Evolutionary conservation across 106 monocot genomes (phyloP).

Genomic region (Triglochin maritima): DNA sequence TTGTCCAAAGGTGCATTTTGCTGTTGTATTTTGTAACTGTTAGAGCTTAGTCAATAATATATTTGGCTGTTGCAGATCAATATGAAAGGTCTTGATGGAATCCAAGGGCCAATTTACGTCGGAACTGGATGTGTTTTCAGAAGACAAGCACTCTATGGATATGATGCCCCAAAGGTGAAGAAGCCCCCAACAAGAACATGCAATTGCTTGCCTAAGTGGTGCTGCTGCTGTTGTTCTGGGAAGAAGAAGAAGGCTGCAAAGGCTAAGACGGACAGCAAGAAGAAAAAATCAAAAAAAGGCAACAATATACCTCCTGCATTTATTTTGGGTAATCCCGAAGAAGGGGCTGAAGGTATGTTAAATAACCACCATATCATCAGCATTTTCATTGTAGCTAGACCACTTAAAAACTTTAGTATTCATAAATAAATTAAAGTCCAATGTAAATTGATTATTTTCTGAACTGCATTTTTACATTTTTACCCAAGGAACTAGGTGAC

Average conservation of each 20-base stretch:
- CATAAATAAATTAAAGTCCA: too few species aligned
- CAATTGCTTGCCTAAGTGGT: constrained; percentile 80
- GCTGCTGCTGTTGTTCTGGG: constrained; percentile 41
- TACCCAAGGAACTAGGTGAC: too few species aligned
- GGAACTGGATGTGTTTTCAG: constrained; percentile 27
- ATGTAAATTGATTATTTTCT: too few species aligned
- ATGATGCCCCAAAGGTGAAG: constrained; percentile 60
- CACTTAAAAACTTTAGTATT: not conserved
- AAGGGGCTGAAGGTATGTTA: constrained; percentile 10
- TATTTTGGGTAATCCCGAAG: constrained; percentile 56
- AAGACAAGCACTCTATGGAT: constrained; percentile 43
- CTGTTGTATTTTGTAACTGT: too few species aligned
- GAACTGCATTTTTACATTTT: too few species aligned
- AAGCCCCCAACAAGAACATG: constrained; percentile 71
- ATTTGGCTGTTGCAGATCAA: constrained; percentile 13
- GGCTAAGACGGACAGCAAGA: constrained; percentile 40
- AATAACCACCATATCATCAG: not conserved
- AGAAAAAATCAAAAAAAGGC: constrained; percentile 18
- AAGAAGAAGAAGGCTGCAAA: constrained; percentile 59
- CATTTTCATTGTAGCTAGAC: too few species aligned
- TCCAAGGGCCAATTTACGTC: constrained; percentile 27
- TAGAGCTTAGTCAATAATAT: too few species aligned
- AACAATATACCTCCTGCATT: constrained; percentile 48
- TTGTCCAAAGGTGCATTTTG: not conserved
- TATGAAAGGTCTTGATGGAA: constrained; percentile 28